Evolutionary conservation across 495 filamentous ascomycete genomes (phyloP).

Genomic region (Xylaria grammica): DNA sequence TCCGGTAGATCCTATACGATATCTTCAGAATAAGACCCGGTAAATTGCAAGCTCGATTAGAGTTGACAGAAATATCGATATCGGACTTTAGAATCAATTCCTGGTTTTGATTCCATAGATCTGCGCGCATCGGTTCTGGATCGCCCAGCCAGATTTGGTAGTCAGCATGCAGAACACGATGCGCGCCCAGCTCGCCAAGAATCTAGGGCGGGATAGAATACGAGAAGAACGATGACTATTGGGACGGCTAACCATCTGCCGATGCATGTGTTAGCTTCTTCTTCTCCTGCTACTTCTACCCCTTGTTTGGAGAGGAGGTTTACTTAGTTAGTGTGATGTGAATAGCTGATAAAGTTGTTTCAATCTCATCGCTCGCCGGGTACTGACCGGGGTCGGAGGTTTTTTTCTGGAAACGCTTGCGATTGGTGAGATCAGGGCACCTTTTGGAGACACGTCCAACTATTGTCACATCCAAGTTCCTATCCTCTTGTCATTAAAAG

Average conservation of each 20-base stretch:
- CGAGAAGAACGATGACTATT: not conserved
- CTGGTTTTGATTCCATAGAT: not conserved
- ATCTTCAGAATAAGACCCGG: not conserved
- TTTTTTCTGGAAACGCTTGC: too few species aligned
- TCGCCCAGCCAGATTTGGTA: not conserved
- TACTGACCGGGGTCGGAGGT: too few species aligned
- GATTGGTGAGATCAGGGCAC: too few species aligned
- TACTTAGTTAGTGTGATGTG: not conserved
- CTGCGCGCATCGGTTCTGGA: not conserved
- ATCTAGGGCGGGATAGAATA: not conserved
- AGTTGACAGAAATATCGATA: not conserved
- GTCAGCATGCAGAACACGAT: not conserved
- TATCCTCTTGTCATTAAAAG: too few species aligned
- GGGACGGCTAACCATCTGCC: slow-evolving; percentile 1
- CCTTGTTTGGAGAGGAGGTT: slow-evolving; percentile 6
- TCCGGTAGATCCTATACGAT: not conserved
- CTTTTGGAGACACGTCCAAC: too few species aligned
- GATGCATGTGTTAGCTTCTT: slow-evolving; percentile 6
- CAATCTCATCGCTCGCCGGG: too few species aligned
- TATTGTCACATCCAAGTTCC: too few species aligned
- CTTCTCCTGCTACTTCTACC: not conserved
- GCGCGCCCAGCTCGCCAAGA: not conserved
- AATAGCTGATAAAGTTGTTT: too few species aligned
- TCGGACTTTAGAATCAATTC: not conserved
- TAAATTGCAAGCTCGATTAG: not conserved